Conservation (phyloP, 768 basidiomycete species). For the Tephrocybe rancida region DNA sequence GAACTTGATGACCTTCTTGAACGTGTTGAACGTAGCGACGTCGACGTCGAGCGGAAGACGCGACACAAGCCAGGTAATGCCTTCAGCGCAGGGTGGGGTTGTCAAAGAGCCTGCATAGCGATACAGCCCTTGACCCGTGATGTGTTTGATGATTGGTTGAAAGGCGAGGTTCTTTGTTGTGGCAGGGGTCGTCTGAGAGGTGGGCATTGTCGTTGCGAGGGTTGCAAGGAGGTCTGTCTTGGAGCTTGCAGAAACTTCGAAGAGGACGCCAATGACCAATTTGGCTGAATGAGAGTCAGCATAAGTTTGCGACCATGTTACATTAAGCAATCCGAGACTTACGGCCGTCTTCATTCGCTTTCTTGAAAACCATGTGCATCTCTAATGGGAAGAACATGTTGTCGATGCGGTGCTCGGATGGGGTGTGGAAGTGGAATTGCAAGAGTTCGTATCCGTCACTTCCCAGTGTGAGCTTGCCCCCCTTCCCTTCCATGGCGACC, state of each 20-base stretch:
- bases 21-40: slow-evolving; percentile 1
- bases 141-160: neutral
- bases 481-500: neutral
- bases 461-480: neutral
- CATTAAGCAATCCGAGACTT: no score
- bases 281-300: neutral
- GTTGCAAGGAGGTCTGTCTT: slow-evolving; percentile 6
- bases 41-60: neutral
- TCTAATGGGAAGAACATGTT: slow-evolving; percentile 12
- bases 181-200: neutral
- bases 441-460: neutral
- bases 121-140: neutral
- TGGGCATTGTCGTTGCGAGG: neutral
- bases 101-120: slow-evolving; percentile 14
- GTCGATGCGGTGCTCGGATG: slow-evolving; percentile 11
- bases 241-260: neutral
- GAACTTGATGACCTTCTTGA: slow-evolving; percentile 13
- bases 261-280: slow-evolving; percentile 7
- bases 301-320: neutral
- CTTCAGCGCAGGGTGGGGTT: slow-evolving; percentile 11
- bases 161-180: neutral
- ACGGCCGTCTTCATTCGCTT: neutral
- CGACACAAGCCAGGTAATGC: slow-evolving; percentile 12
- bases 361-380: slow-evolving; percentile 15
- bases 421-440: slow-evolving; percentile 18